phyloP scores from a whole-genome alignment of 352 stramenopile genomes.

The Globisporangium ultimum region DNA sequence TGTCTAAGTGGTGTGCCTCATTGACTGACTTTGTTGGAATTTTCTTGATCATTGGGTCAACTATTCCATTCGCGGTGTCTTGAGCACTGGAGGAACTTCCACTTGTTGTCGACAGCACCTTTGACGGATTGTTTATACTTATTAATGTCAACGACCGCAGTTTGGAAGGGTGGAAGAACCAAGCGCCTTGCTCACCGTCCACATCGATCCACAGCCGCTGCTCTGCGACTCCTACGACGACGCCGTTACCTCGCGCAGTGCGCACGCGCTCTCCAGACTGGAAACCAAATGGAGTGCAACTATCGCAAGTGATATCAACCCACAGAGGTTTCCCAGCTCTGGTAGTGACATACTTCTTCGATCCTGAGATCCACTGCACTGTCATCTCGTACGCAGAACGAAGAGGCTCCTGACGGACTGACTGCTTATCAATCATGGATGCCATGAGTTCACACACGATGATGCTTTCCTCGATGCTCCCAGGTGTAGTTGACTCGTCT shows the following conservation, averaged over 20 bases:
- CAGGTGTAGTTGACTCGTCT: not conserved
- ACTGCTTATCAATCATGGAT: conserved; percentile 23
- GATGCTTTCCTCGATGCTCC: conserved; percentile 53
- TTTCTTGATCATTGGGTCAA: not conserved
- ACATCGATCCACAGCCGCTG: conserved; percentile 77
- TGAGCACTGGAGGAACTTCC: no score
- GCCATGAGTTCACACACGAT: conserved; percentile 60
- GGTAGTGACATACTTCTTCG: conserved; percentile 54
- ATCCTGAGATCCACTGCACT: conserved; percentile 42
- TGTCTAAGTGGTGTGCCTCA: no score
- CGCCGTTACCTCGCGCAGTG: conserved; percentile 69
- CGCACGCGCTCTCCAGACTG: conserved; percentile 55
- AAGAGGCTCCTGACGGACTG: conserved; percentile 27
- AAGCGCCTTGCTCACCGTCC: conserved; percentile 68
- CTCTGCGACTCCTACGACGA: conserved; percentile 58
- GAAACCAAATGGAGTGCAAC: conserved; percentile 44
- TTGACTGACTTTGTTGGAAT: not conserved
- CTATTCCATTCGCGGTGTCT: no score
- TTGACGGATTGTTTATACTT: not conserved
- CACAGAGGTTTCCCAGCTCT: conserved; percentile 55
- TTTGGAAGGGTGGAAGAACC: conserved; percentile 78
- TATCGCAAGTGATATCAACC: conserved; percentile 53
- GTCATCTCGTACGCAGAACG: conserved; percentile 51
- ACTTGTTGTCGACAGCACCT: not conserved
- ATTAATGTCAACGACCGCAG: conserved; percentile 37